phyloP scores from a whole-genome alignment of 2,329 filamentous ascomycete genomes.

The Clonostachys chloroleuca region DNA sequence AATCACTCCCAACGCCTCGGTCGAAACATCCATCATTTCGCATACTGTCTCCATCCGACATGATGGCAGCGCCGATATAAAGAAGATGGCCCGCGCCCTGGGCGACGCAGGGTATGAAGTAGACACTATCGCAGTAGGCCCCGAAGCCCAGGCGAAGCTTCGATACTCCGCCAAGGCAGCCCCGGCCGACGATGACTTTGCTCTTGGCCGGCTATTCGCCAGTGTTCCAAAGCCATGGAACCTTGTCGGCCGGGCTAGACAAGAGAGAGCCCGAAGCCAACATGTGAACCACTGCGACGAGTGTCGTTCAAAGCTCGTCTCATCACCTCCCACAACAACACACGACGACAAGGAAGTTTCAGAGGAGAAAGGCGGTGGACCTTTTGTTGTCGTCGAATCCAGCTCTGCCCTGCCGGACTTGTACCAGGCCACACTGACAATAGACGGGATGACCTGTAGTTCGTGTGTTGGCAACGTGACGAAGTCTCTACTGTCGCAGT shows the following conservation, averaged over 20 bases:
- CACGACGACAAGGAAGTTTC: neutral
- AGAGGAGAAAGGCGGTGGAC: neutral
- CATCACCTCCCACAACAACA: neutral
- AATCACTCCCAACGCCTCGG: neutral
- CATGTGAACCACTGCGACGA: neutral
- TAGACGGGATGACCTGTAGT: constrained; percentile 7
- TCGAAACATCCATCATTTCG: constrained; percentile 19
- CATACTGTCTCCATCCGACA: constrained; percentile 48
- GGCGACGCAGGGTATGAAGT: constrained; percentile 56
- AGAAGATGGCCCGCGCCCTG: constrained; percentile 28
- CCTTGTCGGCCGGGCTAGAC: neutral
- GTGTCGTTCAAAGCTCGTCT: neutral
- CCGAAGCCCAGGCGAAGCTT: neutral
- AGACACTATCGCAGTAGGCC: constrained; percentile 31
- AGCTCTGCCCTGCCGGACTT: neutral
- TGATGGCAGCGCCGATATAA: constrained; percentile 23
- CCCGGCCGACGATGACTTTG: constrained; percentile 1
- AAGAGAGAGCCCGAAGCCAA: neutral
- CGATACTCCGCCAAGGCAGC: neutral
- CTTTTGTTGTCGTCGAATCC: neutral
- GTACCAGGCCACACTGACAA: neutral
- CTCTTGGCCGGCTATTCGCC: neutral
- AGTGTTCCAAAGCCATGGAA: neutral
- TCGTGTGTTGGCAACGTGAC: constrained; percentile 6
- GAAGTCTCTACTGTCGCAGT: constrained; percentile 27